These are phyloP conservation scores for Starmera amethionina DNA, from an alignment of 805 yeast species.

Conservation along the genomic window DNA sequence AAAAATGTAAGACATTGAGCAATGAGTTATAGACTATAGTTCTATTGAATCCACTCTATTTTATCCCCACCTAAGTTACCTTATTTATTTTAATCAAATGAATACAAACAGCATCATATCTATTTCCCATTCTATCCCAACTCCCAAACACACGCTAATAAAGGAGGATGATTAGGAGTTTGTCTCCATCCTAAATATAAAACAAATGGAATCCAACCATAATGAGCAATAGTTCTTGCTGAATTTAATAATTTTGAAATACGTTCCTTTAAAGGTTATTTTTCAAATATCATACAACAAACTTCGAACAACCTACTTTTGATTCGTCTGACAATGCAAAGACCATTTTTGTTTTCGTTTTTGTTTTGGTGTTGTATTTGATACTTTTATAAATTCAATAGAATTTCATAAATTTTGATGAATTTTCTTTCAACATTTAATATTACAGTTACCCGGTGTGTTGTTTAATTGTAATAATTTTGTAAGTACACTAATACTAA, in stretches of 20 bases:
- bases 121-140: neutral
- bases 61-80: too few species aligned
- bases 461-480: too few species aligned
- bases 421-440: too few species aligned
- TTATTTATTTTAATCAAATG: too few species aligned
- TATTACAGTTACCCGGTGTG: too few species aligned
- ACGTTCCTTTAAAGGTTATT: conserved; percentile 51
- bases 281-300: neutral
- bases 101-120: too few species aligned
- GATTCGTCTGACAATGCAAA: conserved; percentile 37
- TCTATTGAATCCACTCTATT: too few species aligned
- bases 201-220: conserved; percentile 95
- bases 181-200: conserved; percentile 84
- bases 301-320: conserved; percentile 14
- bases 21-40: too few species aligned
- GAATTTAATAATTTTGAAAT: conserved; percentile 72
- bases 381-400: too few species aligned
- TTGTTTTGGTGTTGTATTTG: neutral
- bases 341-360: conserved; percentile 24
- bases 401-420: too few species aligned
- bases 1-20: too few species aligned
- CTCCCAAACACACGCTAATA: conserved; percentile 36
- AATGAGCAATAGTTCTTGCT: conserved; percentile 83
- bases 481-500: too few species aligned
- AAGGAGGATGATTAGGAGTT: conserved; percentile 74